Conservation (phyloP, 305 asterid genomes). For the Fraxinus platypoda region DNA sequence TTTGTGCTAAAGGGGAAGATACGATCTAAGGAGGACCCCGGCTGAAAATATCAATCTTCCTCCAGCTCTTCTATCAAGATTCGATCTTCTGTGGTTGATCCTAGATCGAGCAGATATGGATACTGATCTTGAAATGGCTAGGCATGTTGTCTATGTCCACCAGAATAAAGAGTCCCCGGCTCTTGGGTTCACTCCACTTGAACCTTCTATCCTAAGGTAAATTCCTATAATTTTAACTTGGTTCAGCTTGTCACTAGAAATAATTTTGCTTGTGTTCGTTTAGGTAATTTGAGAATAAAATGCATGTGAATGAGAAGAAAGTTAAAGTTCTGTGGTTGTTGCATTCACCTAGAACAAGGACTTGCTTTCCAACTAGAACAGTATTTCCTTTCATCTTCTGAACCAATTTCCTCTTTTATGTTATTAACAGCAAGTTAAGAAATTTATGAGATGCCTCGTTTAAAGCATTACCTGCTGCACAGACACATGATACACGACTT, state of each 20-base stretch:
- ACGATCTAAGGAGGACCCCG: slow-evolving; percentile 88
- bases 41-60: slow-evolving; percentile 98
- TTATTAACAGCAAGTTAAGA: not conserved
- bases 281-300: slow-evolving; percentile 1
- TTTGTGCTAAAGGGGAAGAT: slow-evolving; percentile 73
- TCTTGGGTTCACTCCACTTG: slow-evolving; percentile 91
- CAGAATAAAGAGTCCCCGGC: slow-evolving; percentile 95
- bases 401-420: not conserved
- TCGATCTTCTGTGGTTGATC: slow-evolving; percentile 94
- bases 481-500: not conserved
- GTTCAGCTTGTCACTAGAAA: slow-evolving; percentile 7
- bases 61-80: slow-evolving; percentile 96
- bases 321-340: not conserved
- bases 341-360: not conserved
- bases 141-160: slow-evolving; percentile 96
- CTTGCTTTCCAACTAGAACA: not conserved
- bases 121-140: slow-evolving; percentile 93
- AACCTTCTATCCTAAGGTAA: slow-evolving; percentile 93
- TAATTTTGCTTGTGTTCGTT: not conserved
- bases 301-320: not conserved
- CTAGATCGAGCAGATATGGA: slow-evolving; percentile 98
- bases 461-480: not conserved
- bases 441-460: not conserved
- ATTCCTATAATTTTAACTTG: slow-evolving; percentile 15
- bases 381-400: not conserved